Evolutionary conservation across 139 green algal species (phyloP), one percentile per base, ranked within the genome.

Genomic region (Auxenochlorella pyrenoidosa): DNA sequence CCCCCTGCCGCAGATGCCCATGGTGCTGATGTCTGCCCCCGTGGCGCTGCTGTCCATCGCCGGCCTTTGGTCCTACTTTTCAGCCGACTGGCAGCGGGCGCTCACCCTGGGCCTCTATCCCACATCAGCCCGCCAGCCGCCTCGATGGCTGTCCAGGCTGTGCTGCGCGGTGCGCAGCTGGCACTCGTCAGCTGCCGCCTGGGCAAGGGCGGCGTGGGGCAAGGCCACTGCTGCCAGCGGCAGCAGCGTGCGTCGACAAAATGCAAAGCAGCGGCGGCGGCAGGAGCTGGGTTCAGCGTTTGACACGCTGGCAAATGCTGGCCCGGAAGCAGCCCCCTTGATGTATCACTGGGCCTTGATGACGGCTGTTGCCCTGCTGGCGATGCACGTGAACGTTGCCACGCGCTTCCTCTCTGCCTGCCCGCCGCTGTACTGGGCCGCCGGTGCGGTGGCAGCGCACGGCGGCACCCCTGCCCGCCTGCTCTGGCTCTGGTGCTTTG

Each of bases 341-440:
- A 60, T 98, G 8, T 94, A 93, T 58, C 96, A 98, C 19, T 96
- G 93, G 93, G 93, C 92, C 10, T 86, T 96, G 32, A 93, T 97
- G 87, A 83, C 92, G 30, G 71, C 87, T 0, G 89, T 94, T 0
- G 92, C 94, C 0, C 16, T 91, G 22, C 73, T 95, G 10, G 85
- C 95, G 22, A 97, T 98, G 95, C 93, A 98, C 72, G 95, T 98
- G 26, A 96, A 98, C 86, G 95, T 97, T 58, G 87, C 86, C 28
- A 94, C 91, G 6, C 73, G 91, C 91, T 97, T 99, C 79, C 84
- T 99, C 60, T 97, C 95, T 24, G 87, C 88, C 73, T 96, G 91
- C 79, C 94, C 95, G 44, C 75, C 93, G 21, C 54, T 97, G 40
- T 97, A 97, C 75, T 98, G 95, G 95, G 96, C 88, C 65, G 88